Percentiles rank a stretch among this genome's conserved stretches.
Evolutionary conservation across 257 asterid species (phyloP).

Genomic region (Jacaranda copaia): DNA sequence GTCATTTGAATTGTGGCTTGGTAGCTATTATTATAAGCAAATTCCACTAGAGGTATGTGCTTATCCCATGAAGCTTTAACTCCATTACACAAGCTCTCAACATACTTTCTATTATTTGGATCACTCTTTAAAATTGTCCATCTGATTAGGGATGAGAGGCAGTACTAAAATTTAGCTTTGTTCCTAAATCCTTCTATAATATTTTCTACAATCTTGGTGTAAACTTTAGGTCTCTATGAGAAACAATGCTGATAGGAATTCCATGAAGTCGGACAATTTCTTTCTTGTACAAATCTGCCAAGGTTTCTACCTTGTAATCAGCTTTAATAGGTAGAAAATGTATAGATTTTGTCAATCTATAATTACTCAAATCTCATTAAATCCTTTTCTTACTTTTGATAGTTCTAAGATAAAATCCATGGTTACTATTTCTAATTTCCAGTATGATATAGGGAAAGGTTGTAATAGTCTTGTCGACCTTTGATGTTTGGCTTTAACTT

Average conservation of each 20-base stretch:
- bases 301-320: not conserved
- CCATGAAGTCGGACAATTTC: not conserved
- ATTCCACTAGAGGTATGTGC: not conserved
- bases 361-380: not conserved
- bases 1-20: not conserved
- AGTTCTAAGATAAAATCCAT: not conserved
- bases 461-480: not conserved
- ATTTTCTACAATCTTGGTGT: not conserved
- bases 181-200: not conserved
- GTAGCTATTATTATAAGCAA: not conserved
- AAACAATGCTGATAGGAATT: not conserved
- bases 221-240: not conserved
- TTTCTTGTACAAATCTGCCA: not conserved
- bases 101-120: not conserved
- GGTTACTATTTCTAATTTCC: not conserved
- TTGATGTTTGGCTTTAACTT: not conserved
- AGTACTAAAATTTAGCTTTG: not conserved
- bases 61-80: not conserved
- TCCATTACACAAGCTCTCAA: not conserved
- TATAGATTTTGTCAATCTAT: not conserved
- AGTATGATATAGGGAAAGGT: not conserved
- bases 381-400: too few relatives aligned
- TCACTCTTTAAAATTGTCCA: not conserved
- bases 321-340: not conserved
- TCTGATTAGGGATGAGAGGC: not conserved